Base-by-base conservation (phyloP, 208 protist genomes). In the Acanthamoeba healyi region DNA sequence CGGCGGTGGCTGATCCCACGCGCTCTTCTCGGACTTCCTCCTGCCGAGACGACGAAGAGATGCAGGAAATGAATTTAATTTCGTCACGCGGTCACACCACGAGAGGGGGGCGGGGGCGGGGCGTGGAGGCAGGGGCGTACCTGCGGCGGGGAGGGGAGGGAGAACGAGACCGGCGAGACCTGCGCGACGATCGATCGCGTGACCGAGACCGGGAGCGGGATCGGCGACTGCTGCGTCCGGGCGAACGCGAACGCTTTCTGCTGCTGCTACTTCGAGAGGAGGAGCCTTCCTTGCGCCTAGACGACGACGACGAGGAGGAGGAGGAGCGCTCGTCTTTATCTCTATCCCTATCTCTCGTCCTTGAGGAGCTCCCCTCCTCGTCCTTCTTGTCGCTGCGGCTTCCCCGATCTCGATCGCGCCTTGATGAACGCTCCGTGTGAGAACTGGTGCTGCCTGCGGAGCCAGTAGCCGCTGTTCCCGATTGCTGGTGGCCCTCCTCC, bases 1-100 rank as follows among this genome's bases (percentile, higher is more conserved):
- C 3, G 87, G 36, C 1, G 87, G 87, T 14, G 87, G 42, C 44
- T 93, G 56, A 77, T 93, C 87, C 87, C 87, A 93, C 34, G 42
- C 44, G 44, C 87, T 44, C 36, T 32, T 79, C 15, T 51, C 46
- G 6, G 36, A 63, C 40, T 32, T 93, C 4, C 56, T 2, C 32
- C 46, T 89, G 82, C 5, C 42, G 32, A 10, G 19, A n/a, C n/a
- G n/a, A n/a, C n/a, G n/a, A n/a, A n/a, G n/a, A n/a, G n/a, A n/a
- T n/a, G n/a, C n/a, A n/a, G n/a, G n/a, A n/a, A n/a, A n/a, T n/a
- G n/a, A n/a, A n/a, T n/a, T n/a, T n/a, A n/a, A n/a, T n/a, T n/a
- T n/a, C n/a, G n/a, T n/a, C n/a, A n/a, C n/a, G n/a, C n/a, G n/a
- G n/a, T n/a, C n/a, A n/a, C n/a, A n/a, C n/a, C n/a, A n/a, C n/a